phyloP scores from a whole-genome alignment of 352 stramenopile genomes.

The Pythium angustatum region DNA sequence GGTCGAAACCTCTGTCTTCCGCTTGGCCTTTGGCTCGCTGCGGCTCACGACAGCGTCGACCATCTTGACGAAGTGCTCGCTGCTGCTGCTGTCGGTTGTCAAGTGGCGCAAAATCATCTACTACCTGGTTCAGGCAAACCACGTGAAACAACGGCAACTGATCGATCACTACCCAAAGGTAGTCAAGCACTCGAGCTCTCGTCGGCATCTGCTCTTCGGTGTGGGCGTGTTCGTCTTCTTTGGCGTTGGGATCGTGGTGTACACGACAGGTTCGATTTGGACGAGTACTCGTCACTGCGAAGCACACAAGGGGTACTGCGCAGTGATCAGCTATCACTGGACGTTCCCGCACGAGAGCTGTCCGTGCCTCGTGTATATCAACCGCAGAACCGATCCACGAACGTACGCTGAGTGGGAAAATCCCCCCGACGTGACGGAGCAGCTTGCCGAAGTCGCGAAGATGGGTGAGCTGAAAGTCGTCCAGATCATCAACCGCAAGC shows the following conservation, averaged over 20 bases:
- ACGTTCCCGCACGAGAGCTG: slow-evolving; percentile 27
- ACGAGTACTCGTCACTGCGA: slow-evolving; percentile 39
- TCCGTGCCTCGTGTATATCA: slow-evolving; percentile 45
- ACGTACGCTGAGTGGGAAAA: slow-evolving; percentile 43
- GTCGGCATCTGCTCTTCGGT: slow-evolving; percentile 35
- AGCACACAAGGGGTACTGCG: slow-evolving; percentile 33
- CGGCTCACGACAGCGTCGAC: slow-evolving; percentile 34
- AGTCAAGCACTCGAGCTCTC: slow-evolving; percentile 25
- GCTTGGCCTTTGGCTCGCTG: slow-evolving; percentile 36
- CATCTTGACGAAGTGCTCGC: slow-evolving; percentile 41
- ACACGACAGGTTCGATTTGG: slow-evolving; percentile 31
- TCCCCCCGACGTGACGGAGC: slow-evolving; percentile 32
- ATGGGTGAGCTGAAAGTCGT: slow-evolving; percentile 42
- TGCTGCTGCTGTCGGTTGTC: slow-evolving; percentile 47
- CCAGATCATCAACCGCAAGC: slow-evolving; percentile 45
- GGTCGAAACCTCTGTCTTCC: slow-evolving; percentile 34
- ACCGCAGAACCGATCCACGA: slow-evolving; percentile 29
- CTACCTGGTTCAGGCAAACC: slow-evolving; percentile 34
- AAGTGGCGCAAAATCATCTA: slow-evolving; percentile 52
- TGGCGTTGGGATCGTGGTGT: slow-evolving; percentile 34
- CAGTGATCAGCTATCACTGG: slow-evolving; percentile 48
- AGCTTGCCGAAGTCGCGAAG: slow-evolving; percentile 31
- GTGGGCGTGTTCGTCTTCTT: slow-evolving; percentile 44
- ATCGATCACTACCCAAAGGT: not conserved
- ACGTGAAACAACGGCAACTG: slow-evolving; percentile 22